A percentile compares a stretch with the other conserved stretches of the same genome.
Evolutionary conservation across 441 rosid genomes (phyloP).

Genomic region (Croton laevigatus): DNA sequence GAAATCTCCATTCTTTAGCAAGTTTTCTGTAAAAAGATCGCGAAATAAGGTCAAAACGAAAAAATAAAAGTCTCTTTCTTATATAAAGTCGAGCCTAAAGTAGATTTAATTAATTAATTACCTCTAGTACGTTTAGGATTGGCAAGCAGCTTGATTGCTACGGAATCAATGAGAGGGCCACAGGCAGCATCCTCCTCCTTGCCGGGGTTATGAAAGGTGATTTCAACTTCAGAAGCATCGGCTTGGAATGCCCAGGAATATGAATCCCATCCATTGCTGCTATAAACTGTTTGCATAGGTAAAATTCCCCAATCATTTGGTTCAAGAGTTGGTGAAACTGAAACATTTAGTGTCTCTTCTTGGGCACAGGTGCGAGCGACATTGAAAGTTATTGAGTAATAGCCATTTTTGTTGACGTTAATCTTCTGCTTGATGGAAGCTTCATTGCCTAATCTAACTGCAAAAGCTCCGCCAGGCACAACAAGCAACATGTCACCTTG

Average conservation of each 20-base stretch:
- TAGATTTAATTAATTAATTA: slow-evolving; percentile 5
- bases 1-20: slow-evolving; percentile 73
- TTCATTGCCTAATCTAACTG: slow-evolving; percentile 67
- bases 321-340: slow-evolving; percentile 43
- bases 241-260: slow-evolving; percentile 73
- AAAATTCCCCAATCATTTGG: slow-evolving; percentile 51
- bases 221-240: slow-evolving; percentile 32
- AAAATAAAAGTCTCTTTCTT: no score
- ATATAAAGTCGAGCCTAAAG: no score
- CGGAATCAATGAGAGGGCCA: slow-evolving; percentile 68
- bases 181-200: slow-evolving; percentile 63
- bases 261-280: slow-evolving; percentile 76
- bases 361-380: slow-evolving; percentile 79
- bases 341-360: slow-evolving; percentile 61
- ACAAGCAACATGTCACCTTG: slow-evolving; percentile 77
- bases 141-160: slow-evolving; percentile 46
- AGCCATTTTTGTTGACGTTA: slow-evolving; percentile 32
- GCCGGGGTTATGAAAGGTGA: slow-evolving; percentile 67
- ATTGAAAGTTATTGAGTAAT: slow-evolving; percentile 61
- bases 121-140: slow-evolving; percentile 46
- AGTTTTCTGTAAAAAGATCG: slow-evolving; percentile 39
- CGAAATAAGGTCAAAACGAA: not conserved
- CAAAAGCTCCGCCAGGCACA: slow-evolving; percentile 61
- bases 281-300: slow-evolving; percentile 77
- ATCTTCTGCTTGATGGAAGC: slow-evolving; percentile 59